These are phyloP conservation scores for Erigeron canadensis DNA, from an alignment of 129 eudicot species.

Conservation along the genomic window DNA sequence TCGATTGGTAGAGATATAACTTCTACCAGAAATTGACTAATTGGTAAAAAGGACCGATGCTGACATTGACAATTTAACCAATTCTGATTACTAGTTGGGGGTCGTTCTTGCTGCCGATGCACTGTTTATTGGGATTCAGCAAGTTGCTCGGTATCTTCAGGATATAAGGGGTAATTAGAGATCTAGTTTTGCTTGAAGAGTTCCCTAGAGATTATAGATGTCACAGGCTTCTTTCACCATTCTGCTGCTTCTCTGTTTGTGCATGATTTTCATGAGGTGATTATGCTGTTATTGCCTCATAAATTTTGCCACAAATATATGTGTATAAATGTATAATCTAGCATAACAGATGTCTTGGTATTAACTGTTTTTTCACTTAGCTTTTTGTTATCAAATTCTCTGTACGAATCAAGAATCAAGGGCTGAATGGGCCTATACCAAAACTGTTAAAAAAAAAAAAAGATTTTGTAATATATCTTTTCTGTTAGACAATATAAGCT, in stretches of 20 bases:
- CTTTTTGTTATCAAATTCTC: no score
- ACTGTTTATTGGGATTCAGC: slow-evolving; percentile 70
- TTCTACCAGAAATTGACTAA: neutral
- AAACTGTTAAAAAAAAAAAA: no score
- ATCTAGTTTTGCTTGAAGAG: slow-evolving; percentile 3
- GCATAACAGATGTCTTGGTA: slow-evolving; percentile 6
- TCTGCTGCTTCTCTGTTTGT: neutral
- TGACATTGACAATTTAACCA: neutral
- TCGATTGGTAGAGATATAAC: neutral
- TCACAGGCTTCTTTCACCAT: neutral
- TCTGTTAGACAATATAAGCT: no score
- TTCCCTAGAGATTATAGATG: neutral
- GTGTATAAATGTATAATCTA: slow-evolving; percentile 17
- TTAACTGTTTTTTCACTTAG: neutral
- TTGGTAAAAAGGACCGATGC: neutral
- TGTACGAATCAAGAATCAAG: no score
- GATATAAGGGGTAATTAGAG: slow-evolving; percentile 63
- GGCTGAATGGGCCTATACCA: no score
- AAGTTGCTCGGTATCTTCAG: slow-evolving; percentile 73
- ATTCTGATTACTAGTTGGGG: slow-evolving; percentile 52
- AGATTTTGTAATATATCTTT: no score
- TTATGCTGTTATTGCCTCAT: slow-evolving; percentile 19
- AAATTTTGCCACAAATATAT: slow-evolving; percentile 23
- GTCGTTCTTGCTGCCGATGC: slow-evolving; percentile 78
- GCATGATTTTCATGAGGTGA: slow-evolving; percentile 18